Evolutionary conservation across 768 basidiomycete genomes (phyloP), one percentile per base, ranked within the genome.

Genomic region (Rhizopogon salebrosus): DNA sequence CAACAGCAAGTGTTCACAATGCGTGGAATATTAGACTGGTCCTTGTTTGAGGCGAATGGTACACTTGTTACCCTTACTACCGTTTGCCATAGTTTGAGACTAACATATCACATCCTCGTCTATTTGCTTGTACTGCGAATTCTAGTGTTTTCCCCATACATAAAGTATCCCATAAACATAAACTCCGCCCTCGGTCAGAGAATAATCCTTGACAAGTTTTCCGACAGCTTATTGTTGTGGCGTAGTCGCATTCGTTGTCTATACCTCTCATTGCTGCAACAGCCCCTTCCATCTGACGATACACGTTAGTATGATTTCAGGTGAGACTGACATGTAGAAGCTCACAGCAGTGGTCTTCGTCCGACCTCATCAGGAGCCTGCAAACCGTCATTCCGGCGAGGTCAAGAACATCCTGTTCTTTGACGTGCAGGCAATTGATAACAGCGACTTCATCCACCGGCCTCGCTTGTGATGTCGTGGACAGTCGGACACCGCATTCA

Each of bases 1-100:
- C 53, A 49, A 59, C 46, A 51, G 31, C 48, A 37, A 53, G 57
- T 55, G 62, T 67, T 60, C 51, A 64, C 56, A 13, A 46, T 3
- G 45, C 63, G 70, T 70, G 74, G 67, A 45, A 75, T 62, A 75
- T 42, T 58, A 65, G n/a, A 41, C 52, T 53, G 46, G 75, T 84
- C 83, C 79, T 80, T 69, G 86, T 89, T 88, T 89, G 87, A 89
- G 83, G 87, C 70, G 70, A 72, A 75, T 74, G 70, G 78, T 75
- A 80, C 73, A 37, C 45, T 59, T 60, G 50, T 54, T 26, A 34
- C 31, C 31, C 31, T 34, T 34, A 77, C 79, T 79, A 75, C 71
- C 70, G 70, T 74, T 74, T 78, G 83, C 83, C 81, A 88, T 88
- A 86, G 78, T 65, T 63, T 70, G 64, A 34, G 71, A 71, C 68